These are phyloP conservation scores for Naganishia albida DNA, from an alignment of 1,284 basidiomycete genomes.

Conservation along the genomic window DNA sequence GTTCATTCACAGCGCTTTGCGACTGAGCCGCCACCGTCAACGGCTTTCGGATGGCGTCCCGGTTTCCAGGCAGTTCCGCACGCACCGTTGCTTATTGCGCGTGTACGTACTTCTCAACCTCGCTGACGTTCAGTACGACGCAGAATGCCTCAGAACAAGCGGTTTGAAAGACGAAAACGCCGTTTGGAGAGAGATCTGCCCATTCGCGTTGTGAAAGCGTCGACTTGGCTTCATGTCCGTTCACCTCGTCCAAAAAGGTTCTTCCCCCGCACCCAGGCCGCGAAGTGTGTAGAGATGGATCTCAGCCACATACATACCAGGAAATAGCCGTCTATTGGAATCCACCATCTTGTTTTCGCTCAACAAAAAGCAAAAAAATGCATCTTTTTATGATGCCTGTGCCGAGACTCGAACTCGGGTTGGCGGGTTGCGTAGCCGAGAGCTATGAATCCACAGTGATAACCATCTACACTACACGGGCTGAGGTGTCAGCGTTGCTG, in stretches of 20 bases:
- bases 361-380: background rate
- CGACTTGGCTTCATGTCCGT: too few relatives aligned
- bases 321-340: background rate
- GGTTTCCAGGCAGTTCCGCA: too few relatives aligned
- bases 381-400: constrained; percentile 8
- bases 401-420: constrained; percentile 23
- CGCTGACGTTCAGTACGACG: too few relatives aligned
- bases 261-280: background rate
- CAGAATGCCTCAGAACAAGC: too few relatives aligned
- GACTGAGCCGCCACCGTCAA: too few relatives aligned
- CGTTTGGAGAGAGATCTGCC: too few relatives aligned
- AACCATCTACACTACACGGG: constrained; percentile 26
- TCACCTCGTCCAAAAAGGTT: background rate
- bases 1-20: too few relatives aligned
- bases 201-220: too few relatives aligned
- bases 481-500: background rate
- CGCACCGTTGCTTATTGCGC: too few relatives aligned
- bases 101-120: too few relatives aligned
- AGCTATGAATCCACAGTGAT: constrained; percentile 25
- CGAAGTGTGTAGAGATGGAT: background rate
- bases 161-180: too few relatives aligned
- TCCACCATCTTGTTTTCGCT: background rate
- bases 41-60: too few relatives aligned
- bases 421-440: constrained; percentile 2
- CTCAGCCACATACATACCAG: background rate